Base-by-base conservation (phyloP, 257 asterid species). In the Ballota nigra region DNA sequence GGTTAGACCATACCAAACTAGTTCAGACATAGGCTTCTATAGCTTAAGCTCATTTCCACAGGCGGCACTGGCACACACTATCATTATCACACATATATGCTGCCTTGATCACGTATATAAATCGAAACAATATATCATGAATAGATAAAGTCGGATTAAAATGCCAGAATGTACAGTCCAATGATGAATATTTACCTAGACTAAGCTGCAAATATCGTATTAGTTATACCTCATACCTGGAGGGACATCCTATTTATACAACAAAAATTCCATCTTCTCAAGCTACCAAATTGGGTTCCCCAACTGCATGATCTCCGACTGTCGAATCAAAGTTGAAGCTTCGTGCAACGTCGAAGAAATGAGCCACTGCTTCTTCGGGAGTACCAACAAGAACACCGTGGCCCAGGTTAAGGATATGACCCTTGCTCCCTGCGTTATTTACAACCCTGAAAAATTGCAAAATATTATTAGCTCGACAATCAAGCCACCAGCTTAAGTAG, bases 381-480 rank as follows among this genome's bases (percentile, higher is more conserved):
- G 97, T 86, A 60, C 97, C 96, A 1, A 93, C 98, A 55, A 91
- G 98, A 85, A 91, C 98, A 63, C 98, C 96, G 12, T 93, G 97
- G 71, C 97, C 96, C 61, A 94, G 87, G 84, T 94, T 94, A 70
- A 94, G 96, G 51, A 94, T 94, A 80, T 91, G 97, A 56, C 96
- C 96, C 75, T 79, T 85, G 4, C 69, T 80, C 69, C 96, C 98
- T 10, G 98, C 96, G 75, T 85, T 77, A 61, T 79, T 82, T 19
- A 89, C 92, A 69, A 91, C 97, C 96, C 96, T 94, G 78, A 55
- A 31, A 79, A 38, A 80, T 75, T 69, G 62, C 68, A 80, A 40
- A 52, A 78, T 23, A 28, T 41, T 18, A 49, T 70, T 49, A 79
- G 43, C 43, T 36, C 12, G 43, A 1, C 38, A 33, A 36, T 8